Base-by-base conservation (phyloP, 2,329 filamentous ascomycete species). In the Sarocladium strictum region DNA sequence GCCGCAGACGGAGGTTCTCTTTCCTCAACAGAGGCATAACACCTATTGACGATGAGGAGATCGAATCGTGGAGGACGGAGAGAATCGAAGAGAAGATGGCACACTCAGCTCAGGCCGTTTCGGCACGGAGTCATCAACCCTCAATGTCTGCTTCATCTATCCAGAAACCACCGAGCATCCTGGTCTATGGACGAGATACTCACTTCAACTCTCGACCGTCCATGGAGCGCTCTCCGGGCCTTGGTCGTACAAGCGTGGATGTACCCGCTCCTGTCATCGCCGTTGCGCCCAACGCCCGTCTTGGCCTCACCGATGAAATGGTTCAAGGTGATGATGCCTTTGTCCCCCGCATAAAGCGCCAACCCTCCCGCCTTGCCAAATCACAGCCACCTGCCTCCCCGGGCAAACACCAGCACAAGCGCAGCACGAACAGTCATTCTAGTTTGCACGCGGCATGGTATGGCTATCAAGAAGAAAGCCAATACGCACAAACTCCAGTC, bases 11-110 rank as follows among this genome's bases (percentile, higher is more conserved):
- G 40, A 71, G 64, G 45, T 62, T 66, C 24, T 71, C 69, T 3
- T 71, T 83, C 54, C 73, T 80, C 59, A 72, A 74, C 52, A 72
- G 83, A 52, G 80, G 79, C 49, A 79, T 80, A 43, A 80, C 81
- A 0, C 83, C 83, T 12, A 84, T 86, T 56, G 76, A 79, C 58
- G 83, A 86, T 60, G 81, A 85, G 57, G 83, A 86, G 64, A 86
- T 86, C 56, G 80, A 80, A 60, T 83, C 80, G 3, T 86, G 83
- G 83, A 83, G 80, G 62, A 68, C 69, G 26, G 70, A 68, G 12
- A 55, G 54, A 27, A 29, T 53, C 23, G 49, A 56, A 4, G 57
- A 57, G 35, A 58, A 56, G 55, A 53, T 38, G 23, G 27, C 47
- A 32, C n/a, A 32, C 47, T 35, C 47, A 11, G 15, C 26, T 21